These are phyloP conservation scores for Phanerochaete carnosa DNA, from an alignment of 768 basidiomycete genomes.

Conservation along the genomic window DNA sequence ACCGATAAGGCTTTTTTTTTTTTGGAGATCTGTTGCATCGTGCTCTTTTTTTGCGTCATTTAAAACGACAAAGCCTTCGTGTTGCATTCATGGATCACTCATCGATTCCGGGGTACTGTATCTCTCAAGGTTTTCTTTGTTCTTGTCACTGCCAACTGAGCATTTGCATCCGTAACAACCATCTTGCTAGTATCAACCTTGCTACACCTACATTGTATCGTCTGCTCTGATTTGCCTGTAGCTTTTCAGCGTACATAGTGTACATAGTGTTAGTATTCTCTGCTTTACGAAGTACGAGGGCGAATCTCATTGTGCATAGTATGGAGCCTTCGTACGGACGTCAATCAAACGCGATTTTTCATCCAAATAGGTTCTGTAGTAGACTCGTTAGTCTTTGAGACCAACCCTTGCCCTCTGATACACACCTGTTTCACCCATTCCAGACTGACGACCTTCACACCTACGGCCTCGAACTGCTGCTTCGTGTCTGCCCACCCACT, in stretches of 20 bases:
- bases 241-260: neutral
- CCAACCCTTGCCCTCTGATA: neutral
- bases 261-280: neutral
- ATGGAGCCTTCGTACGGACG: no score
- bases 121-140: no score
- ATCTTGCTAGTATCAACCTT: no score
- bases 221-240: neutral
- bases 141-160: no score
- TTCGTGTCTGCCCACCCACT: slow-evolving; percentile 19
- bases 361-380: neutral
- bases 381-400: no score
- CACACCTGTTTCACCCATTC: slow-evolving; percentile 22
- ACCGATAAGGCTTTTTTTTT: no score
- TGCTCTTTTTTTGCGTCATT: neutral
- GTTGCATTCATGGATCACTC: neutral
- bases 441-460: slow-evolving; percentile 18
- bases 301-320: neutral
- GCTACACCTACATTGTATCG: no score
- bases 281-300: neutral
- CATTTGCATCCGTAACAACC: no score
- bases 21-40: neutral
- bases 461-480: slow-evolving; percentile 12
- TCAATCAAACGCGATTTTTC: no score
- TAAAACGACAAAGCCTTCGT: neutral
- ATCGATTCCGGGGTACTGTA: no score